Conservation (phyloP, 129 eudicot species). For the Tagetes patula region DNA sequence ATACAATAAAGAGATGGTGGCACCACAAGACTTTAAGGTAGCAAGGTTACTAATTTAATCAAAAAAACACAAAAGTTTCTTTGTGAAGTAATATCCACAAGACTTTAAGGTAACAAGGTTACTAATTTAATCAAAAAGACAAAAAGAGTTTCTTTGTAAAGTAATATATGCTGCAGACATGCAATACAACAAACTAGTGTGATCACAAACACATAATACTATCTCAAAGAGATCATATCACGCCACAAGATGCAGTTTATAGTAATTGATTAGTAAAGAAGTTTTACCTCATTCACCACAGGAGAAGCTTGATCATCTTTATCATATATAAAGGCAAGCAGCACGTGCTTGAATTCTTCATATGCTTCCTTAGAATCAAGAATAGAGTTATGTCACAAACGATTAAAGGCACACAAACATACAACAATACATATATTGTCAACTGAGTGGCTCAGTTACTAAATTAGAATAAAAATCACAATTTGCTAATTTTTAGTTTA, state of each 20-base stretch:
- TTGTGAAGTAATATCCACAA: slow-evolving; percentile 1
- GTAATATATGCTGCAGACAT: slow-evolving; percentile 13
- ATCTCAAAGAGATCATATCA: slow-evolving; percentile 13
- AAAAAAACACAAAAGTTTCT: slow-evolving; percentile 2
- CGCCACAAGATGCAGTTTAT: slow-evolving; percentile 1
- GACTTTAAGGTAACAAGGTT: slow-evolving; percentile 17
- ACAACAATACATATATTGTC: background rate
- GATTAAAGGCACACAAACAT: slow-evolving; percentile 16
- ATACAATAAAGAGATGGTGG: slow-evolving; percentile 11
- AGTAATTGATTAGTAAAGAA: background rate
- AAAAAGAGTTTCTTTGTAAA: slow-evolving; percentile 6
- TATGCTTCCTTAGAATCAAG: slow-evolving; percentile 88
- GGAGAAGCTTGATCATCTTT: slow-evolving; percentile 90
- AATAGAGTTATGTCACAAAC: slow-evolving; percentile 43
- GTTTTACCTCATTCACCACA: slow-evolving; percentile 86
- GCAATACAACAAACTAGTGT: slow-evolving; percentile 14
- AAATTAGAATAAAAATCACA: slow-evolving; percentile 15
- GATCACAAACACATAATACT: slow-evolving; percentile 13
- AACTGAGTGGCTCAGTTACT: slow-evolving; percentile 19
- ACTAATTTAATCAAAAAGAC: slow-evolving; percentile 4
- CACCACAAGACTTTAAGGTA: slow-evolving; percentile 8
- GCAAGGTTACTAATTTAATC: slow-evolving; percentile 11
- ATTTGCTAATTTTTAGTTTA: background rate
- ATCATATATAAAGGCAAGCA: slow-evolving; percentile 83
- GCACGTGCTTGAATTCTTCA: slow-evolving; percentile 97